These are phyloP conservation scores for Acorus gramineus DNA, from an alignment of 106 monocot species.

Conservation along the genomic window DNA sequence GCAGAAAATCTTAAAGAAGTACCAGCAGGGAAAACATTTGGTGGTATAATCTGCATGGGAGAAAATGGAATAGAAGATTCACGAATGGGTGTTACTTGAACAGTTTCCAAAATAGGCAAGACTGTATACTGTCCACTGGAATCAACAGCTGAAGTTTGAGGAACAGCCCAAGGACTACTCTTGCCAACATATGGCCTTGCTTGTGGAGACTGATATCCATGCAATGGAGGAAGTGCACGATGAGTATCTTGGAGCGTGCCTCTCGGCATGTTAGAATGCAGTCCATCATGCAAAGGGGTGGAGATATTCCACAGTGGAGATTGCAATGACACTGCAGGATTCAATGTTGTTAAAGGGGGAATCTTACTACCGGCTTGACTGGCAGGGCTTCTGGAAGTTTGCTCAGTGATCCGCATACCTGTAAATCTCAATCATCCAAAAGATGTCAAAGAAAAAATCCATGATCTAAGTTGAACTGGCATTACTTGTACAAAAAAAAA, in stretches of 20 bases:
- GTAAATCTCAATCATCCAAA: constrained; percentile 12
- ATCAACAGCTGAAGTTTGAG: constrained; percentile 31
- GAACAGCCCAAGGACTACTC: constrained; percentile 28
- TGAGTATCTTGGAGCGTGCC: constrained; percentile 39
- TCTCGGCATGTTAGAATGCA: constrained; percentile 29
- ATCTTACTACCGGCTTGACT: constrained; percentile 26
- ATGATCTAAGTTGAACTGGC: neutral
- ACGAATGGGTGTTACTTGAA: constrained; percentile 26
- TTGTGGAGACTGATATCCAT: constrained; percentile 48
- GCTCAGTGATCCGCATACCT: constrained; percentile 34
- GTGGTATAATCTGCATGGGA: constrained; percentile 27
- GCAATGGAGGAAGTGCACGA: constrained; percentile 41
- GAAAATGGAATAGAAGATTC: constrained; percentile 24
- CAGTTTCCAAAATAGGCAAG: constrained; percentile 30
- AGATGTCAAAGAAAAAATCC: neutral
- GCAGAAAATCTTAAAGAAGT: constrained; percentile 10
- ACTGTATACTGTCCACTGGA: constrained; percentile 17
- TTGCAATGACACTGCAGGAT: constrained; percentile 29
- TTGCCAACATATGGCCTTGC: constrained; percentile 24
- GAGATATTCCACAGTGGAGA: constrained; percentile 41
- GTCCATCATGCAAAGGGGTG: constrained; percentile 15
- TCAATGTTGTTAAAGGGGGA: constrained; percentile 13
- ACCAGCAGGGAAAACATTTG: constrained; percentile 30
- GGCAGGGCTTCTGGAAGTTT: constrained; percentile 16
- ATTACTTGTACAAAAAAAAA: neutral